phyloP scores from a whole-genome alignment of 331 rosid genomes.

The Malus hybrid region DNA sequence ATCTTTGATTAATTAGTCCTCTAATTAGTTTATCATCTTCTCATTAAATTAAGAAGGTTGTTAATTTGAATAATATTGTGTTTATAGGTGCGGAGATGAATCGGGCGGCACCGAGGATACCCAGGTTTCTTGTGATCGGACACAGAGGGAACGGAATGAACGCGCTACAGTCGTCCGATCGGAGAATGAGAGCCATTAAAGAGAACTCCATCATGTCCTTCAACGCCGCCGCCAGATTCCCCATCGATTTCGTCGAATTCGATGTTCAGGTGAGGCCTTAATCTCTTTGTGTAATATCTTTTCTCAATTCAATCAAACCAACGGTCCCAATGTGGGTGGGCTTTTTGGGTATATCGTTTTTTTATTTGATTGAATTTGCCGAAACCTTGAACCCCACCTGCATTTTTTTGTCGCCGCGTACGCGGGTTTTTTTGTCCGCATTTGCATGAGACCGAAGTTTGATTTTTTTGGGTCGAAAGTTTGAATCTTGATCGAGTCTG shows the following conservation, averaged over 20 bases:
- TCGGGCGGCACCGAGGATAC: constrained; percentile 18
- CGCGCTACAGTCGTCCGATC: constrained; percentile 39
- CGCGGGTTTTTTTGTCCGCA: neutral
- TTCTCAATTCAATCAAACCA: neutral
- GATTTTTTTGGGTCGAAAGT: neutral
- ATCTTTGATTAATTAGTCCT: neutral
- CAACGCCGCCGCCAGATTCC: constrained; percentile 38
- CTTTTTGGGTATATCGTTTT: neutral
- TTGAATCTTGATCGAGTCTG: neutral
- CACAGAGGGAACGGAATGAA: constrained; percentile 59
- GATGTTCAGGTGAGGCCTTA: constrained; percentile 44
- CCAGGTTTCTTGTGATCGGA: constrained; percentile 46
- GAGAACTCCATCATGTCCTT: constrained; percentile 50
- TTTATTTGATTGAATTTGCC: neutral
- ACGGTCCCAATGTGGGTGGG: neutral
- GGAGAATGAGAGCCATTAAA: constrained; percentile 37
- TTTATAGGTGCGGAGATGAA: constrained; percentile 42
- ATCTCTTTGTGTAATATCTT: neutral
- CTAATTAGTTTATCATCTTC: neutral
- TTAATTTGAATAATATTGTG: neutral
- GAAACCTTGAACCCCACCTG: neutral
- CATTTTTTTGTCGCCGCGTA: constrained; percentile 12
- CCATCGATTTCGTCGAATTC: constrained; percentile 45
- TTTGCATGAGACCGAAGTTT: neutral
- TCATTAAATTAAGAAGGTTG: neutral